Percentiles rank a stretch among this genome's conserved stretches.
phyloP scores from a whole-genome alignment of 371 early-diverging fungal genomes.

The Thermomucor indicae-seudaticae region DNA sequence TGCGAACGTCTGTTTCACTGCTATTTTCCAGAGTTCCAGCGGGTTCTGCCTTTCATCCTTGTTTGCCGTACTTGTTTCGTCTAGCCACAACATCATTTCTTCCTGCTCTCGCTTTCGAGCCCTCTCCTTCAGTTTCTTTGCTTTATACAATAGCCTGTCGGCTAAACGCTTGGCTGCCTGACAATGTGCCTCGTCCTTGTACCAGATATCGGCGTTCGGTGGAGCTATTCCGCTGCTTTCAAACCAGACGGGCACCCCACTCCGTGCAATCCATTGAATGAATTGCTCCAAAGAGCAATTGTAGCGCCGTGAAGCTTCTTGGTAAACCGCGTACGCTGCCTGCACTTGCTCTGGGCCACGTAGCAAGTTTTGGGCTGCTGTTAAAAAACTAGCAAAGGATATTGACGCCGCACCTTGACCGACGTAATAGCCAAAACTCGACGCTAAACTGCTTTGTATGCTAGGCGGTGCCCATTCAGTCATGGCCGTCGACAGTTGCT shows the following conservation, averaged over 20 bases:
- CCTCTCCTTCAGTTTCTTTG: slow-evolving; percentile 5
- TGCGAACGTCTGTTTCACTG: slow-evolving; percentile 2
- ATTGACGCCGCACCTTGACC: no score
- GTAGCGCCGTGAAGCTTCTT: slow-evolving; percentile 7
- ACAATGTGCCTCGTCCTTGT: background rate
- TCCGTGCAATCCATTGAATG: slow-evolving; percentile 13
- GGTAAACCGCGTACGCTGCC: background rate
- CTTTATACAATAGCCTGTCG: slow-evolving; percentile 14
- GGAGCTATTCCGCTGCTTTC: slow-evolving; percentile 8
- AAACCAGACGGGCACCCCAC: slow-evolving; percentile 33
- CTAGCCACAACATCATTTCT: slow-evolving; percentile 16
- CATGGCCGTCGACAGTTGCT: background rate
- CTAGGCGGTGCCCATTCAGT: background rate
- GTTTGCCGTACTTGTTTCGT: background rate
- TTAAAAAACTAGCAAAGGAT: background rate
- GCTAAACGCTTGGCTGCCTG: slow-evolving; percentile 6
- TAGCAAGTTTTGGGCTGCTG: background rate
- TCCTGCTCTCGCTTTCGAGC: slow-evolving; percentile 6
- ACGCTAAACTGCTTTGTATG: no score
- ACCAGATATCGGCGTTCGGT: background rate
- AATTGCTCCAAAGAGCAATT: slow-evolving; percentile 18
- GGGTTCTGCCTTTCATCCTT: background rate
- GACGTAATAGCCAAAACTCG: no score
- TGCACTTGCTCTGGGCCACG: background rate
- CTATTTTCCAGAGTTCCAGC: slow-evolving; percentile 11